Percentiles rank a stretch among this genome's conserved stretches.
Evolutionary conservation across 495 filamentous ascomycete species (phyloP).

Genomic region (Aspergillus leporis): DNA sequence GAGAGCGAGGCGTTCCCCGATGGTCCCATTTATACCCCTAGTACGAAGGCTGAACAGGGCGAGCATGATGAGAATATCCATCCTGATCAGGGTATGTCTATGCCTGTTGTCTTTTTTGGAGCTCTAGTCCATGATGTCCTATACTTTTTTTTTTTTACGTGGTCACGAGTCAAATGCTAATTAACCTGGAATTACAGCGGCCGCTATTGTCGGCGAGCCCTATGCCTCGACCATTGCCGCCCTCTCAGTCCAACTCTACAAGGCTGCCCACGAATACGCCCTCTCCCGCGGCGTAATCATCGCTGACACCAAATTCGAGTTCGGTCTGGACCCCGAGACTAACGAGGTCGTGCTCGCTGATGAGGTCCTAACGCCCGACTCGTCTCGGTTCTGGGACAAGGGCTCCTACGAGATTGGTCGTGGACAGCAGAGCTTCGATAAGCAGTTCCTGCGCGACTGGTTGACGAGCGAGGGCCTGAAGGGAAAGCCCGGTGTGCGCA

Average conservation of each 20-base stretch:
- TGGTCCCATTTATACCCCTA: conserved; percentile 81
- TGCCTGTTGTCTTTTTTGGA: neutral
- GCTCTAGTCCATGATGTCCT: too few species aligned
- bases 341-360: conserved; percentile 83
- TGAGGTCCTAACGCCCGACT: conserved; percentile 88
- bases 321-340: conserved; percentile 70
- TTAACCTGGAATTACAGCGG: conserved; percentile 40
- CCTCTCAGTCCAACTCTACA: conserved; percentile 72
- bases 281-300: conserved; percentile 82
- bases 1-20: conserved; percentile 72
- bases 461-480: conserved; percentile 68
- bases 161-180: conserved; percentile 12
- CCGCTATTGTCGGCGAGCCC: conserved; percentile 66
- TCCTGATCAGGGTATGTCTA: conserved; percentile 57
- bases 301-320: conserved; percentile 86
- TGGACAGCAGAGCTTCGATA: conserved; percentile 83
- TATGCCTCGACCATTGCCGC: conserved; percentile 75
- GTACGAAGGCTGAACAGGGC: conserved; percentile 85
- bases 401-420: conserved; percentile 70
- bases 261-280: conserved; percentile 72
- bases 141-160: neutral
- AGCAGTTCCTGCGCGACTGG: conserved; percentile 91
- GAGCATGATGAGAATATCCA: conserved; percentile 91
- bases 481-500: conserved; percentile 65
- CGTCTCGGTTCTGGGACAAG: conserved; percentile 85